phyloP scores from a whole-genome alignment of 176 grass and related monocot species.

The Secale cereale region DNA sequence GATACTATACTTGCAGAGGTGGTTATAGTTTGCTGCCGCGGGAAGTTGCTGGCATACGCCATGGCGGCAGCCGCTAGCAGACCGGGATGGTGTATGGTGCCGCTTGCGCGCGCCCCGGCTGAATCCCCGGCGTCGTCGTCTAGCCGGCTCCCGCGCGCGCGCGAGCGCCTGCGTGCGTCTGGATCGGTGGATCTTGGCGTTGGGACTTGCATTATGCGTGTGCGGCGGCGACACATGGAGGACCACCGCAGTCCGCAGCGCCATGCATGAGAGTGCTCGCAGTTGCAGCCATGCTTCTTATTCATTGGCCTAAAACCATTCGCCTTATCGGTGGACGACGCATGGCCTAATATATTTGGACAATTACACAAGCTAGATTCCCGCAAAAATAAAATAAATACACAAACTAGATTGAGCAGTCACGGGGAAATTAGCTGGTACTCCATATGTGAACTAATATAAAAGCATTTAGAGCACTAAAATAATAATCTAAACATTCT shows the following conservation, averaged over 20 bases:
- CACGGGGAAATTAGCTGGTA: too few relatives aligned
- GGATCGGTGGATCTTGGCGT: constrained; percentile 2
- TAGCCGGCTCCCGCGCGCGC: neutral
- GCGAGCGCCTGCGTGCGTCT: neutral
- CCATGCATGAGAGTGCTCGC: constrained; percentile 19
- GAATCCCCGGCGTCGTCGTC: neutral
- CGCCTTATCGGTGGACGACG: neutral
- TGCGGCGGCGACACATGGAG: neutral
- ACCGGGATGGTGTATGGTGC: neutral
- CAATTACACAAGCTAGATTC: too few relatives aligned
- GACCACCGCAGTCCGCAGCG: constrained; percentile 8
- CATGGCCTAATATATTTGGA: too few relatives aligned
- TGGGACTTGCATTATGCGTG: constrained; percentile 26
- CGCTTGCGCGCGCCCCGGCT: neutral
- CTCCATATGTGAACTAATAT: too few relatives aligned
- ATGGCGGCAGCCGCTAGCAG: neutral
- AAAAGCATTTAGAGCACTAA: too few relatives aligned
- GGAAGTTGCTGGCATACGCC: neutral
- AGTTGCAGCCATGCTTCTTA: constrained; percentile 15
- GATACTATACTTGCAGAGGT: too few relatives aligned
- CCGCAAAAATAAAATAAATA: too few relatives aligned
- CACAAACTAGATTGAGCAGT: too few relatives aligned
- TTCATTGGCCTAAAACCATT: constrained; percentile 7
- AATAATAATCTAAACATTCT: too few relatives aligned
- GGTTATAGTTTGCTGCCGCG: neutral